Percentiles rank a stretch among this genome's conserved stretches.
These are phyloP conservation scores for Debaryomyces coudertii DNA, from an alignment of 1,139 yeast species.

Conservation along the genomic window DNA sequence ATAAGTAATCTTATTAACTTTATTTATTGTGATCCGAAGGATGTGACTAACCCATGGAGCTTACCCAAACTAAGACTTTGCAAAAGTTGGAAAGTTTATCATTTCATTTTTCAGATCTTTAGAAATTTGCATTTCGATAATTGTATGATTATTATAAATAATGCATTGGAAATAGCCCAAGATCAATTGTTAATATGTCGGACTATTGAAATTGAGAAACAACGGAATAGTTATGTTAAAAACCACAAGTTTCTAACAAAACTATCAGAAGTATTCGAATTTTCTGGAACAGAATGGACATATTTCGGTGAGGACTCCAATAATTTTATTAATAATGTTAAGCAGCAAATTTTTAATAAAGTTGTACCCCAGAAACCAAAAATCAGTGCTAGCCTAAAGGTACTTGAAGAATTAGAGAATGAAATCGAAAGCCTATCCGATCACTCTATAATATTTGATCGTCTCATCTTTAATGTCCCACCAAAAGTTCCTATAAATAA, in stretches of 20 bases:
- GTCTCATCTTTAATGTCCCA: constrained; percentile 7
- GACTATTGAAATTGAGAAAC: constrained; percentile 6
- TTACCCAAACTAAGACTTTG: constrained; percentile 14
- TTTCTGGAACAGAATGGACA: constrained; percentile 5
- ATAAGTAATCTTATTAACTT: constrained; percentile 17
- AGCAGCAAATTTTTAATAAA: not conserved
- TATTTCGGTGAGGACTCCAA: constrained; percentile 6
- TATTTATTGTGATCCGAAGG: constrained; percentile 6
- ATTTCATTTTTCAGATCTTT: constrained; percentile 23
- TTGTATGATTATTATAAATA: constrained; percentile 16
- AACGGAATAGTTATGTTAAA: constrained; percentile 3
- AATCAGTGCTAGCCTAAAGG: not conserved
- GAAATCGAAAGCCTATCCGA: not conserved
- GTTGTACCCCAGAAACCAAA: not conserved
- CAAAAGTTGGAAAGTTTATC: constrained; percentile 21
- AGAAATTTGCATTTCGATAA: constrained; percentile 22
- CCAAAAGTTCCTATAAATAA: constrained; percentile 10
- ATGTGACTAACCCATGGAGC: constrained; percentile 11
- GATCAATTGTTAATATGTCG: constrained; percentile 16
- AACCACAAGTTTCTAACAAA: constrained; percentile 2
- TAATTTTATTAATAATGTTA: not conserved
- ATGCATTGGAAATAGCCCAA: constrained; percentile 19
- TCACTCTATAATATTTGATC: constrained; percentile 10
- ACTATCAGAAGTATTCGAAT: not conserved
- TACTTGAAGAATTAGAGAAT: not conserved